Evolutionary conservation across 345 rosid species (phyloP).

Genomic region (Brassica carinata): DNA sequence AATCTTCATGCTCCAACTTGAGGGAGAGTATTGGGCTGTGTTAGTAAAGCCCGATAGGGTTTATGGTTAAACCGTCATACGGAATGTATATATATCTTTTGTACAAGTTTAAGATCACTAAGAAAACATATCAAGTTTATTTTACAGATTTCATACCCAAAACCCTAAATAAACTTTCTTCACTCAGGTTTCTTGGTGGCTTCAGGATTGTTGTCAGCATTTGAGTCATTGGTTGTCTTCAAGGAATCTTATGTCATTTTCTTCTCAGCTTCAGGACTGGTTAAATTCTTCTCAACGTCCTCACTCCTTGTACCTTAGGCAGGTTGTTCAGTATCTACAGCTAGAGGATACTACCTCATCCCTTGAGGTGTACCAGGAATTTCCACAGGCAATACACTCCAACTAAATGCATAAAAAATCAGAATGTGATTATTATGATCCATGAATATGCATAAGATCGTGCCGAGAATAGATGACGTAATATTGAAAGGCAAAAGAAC

Average conservation of each 20-base stretch:
- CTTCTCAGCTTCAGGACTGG: conserved; percentile 60
- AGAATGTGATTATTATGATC: conserved; percentile 8
- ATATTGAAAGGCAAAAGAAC: background rate
- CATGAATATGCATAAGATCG: background rate
- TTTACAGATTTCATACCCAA: background rate
- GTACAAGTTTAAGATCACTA: background rate
- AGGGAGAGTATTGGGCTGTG: background rate
- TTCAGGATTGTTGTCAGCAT: conserved; percentile 50
- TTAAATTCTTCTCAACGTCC: conserved; percentile 60
- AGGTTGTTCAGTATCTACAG: conserved; percentile 63
- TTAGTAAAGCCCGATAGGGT: too few relatives aligned
- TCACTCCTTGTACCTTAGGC: conserved; percentile 54
- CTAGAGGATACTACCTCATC: conserved; percentile 71
- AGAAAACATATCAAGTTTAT: background rate
- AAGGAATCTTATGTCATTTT: conserved; percentile 44
- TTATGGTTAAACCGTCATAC: background rate
- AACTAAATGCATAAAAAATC: conserved; percentile 46
- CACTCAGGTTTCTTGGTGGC: conserved; percentile 45
- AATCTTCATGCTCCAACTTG: too few relatives aligned
- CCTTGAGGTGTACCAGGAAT: conserved; percentile 91
- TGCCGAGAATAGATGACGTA: background rate
- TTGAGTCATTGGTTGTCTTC: conserved; percentile 46
- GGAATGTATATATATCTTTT: background rate
- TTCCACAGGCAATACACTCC: conserved; percentile 85
- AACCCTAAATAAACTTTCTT: background rate